A percentile compares a stretch with the other conserved stretches of the same genome.
Evolutionary conservation across 2,329 filamentous ascomycete genomes (phyloP).

Genomic region (Apiospora aurea): DNA sequence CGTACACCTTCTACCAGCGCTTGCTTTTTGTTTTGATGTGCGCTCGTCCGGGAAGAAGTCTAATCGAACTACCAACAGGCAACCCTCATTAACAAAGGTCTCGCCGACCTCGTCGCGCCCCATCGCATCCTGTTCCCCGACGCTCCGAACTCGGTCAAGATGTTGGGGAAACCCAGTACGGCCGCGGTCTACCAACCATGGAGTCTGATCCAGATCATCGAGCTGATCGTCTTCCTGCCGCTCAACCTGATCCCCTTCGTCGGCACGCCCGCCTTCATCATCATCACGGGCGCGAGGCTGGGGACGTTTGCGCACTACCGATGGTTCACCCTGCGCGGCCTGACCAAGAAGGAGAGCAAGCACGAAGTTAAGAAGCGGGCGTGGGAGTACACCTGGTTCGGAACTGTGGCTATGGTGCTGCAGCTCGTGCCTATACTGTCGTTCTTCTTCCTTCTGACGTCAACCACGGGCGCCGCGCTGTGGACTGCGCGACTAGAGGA

Average conservation of each 20-base stretch:
- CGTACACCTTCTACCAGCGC: slow-evolving; percentile 39
- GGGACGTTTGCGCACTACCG: slow-evolving; percentile 91
- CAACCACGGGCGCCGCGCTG: slow-evolving; percentile 81
- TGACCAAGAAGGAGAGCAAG: slow-evolving; percentile 77
- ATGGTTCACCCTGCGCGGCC: slow-evolving; percentile 82
- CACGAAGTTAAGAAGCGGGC: slow-evolving; percentile 70
- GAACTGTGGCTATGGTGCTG: slow-evolving; percentile 80
- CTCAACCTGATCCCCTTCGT: slow-evolving; percentile 87
- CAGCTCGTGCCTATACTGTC: slow-evolving; percentile 89
- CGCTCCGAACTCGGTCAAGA: slow-evolving; percentile 75
- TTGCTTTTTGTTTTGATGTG: neutral
- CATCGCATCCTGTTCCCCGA: slow-evolving; percentile 72
- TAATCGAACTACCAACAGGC: slow-evolving; percentile 50
- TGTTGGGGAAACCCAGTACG: slow-evolving; percentile 81
- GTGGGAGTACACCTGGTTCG: slow-evolving; percentile 94
- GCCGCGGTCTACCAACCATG: slow-evolving; percentile 85
- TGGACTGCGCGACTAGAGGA: slow-evolving; percentile 85
- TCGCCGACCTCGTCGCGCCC: slow-evolving; percentile 71
- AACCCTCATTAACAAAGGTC: slow-evolving; percentile 77
- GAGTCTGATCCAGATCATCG: slow-evolving; percentile 87
- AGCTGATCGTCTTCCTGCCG: slow-evolving; percentile 80
- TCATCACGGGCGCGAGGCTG: slow-evolving; percentile 85
- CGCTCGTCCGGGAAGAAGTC: slow-evolving; percentile 27
- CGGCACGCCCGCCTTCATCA: slow-evolving; percentile 83
- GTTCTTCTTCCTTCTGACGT: slow-evolving; percentile 94